Evolutionary conservation across 75 land plant species (phyloP).

Genomic region (Picea sitchensis): DNA sequence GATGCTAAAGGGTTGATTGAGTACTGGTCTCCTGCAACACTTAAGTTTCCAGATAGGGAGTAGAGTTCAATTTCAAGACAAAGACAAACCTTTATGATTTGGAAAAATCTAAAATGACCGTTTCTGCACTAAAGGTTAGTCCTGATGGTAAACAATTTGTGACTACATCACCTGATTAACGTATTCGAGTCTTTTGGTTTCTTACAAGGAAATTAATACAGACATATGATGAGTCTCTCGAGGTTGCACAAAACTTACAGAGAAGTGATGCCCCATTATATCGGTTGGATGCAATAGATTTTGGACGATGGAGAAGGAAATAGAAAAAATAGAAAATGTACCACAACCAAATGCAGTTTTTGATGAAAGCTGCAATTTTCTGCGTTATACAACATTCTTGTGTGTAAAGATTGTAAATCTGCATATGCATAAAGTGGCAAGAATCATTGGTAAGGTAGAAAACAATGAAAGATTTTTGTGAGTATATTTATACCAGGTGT

Average conservation of each 20-base stretch:
- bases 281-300: conserved; percentile 95
- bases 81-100: conserved; percentile 86
- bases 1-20: conserved; percentile 80
- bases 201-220: conserved; percentile 81
- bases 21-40: conserved; percentile 79
- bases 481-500: conserved; percentile 93
- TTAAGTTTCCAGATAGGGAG: conserved; percentile 76
- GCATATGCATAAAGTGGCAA: conserved; percentile 90
- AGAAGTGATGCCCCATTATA: conserved; percentile 92
- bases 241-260: conserved; percentile 99
- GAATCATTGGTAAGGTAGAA: conserved; percentile 98
- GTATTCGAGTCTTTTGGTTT: conserved; percentile 12
- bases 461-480: conserved; percentile 91
- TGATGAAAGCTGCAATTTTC: conserved; percentile 94
- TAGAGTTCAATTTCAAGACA: conserved; percentile 80
- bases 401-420: conserved; percentile 97
- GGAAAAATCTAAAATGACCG: conserved; percentile 79
- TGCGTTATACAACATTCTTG: conserved; percentile 85
- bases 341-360: conserved; percentile 94
- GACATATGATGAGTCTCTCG: conserved; percentile 97
- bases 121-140: conserved; percentile 89
- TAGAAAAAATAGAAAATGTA: conserved; percentile 95
- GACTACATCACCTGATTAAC: conserved; percentile 73
- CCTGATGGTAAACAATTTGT: conserved; percentile 85
- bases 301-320: conserved; percentile 96